Evolutionary conservation across 441 rosid species (phyloP).

Genomic region (Jatropha podagrica): DNA sequence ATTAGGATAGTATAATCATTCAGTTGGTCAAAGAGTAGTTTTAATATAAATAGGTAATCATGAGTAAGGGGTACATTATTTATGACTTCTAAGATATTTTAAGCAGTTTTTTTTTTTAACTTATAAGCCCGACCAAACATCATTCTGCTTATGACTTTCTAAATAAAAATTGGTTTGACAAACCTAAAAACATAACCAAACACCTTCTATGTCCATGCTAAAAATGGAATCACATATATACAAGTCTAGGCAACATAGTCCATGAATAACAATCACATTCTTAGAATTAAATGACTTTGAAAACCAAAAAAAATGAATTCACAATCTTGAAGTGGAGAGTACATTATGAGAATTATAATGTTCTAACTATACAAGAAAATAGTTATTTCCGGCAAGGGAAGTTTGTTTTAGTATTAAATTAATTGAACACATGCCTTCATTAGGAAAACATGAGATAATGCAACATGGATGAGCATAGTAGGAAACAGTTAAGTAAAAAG

Average conservation of each 20-base stretch:
- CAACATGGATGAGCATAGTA: background rate
- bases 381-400: background rate
- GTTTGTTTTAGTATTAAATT: background rate
- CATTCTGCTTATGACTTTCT: too few species aligned
- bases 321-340: background rate
- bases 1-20: too few species aligned
- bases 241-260: background rate
- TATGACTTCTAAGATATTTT: too few species aligned
- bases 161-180: too few species aligned
- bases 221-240: background rate
- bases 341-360: background rate
- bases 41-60: too few species aligned
- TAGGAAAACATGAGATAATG: background rate
- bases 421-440: background rate
- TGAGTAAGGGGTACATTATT: too few species aligned
- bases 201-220: background rate
- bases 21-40: too few species aligned
- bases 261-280: background rate
- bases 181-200: too few species aligned
- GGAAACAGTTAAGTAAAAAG: background rate
- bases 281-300: background rate
- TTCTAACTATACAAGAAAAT: background rate
- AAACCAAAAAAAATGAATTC: background rate
- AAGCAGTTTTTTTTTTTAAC: too few species aligned
- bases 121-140: too few species aligned